Evolutionary conservation across 106 monocot species (phyloP).

Genomic region (Dendrobium officinale): DNA sequence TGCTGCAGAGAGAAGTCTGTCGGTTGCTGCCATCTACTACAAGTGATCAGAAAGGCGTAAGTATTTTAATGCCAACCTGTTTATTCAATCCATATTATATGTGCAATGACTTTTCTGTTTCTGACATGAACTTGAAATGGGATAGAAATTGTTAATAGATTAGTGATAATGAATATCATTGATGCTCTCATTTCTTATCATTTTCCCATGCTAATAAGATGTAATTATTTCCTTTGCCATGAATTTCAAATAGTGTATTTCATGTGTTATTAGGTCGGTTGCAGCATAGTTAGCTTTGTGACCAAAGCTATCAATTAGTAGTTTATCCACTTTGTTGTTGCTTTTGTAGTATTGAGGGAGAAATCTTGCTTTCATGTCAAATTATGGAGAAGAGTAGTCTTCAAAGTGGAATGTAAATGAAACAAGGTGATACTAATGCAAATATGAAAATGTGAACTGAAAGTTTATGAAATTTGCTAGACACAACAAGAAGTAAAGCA

Average conservation of each 20-base stretch:
- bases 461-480: no score
- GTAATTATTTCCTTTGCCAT: background rate
- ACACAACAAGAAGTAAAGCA: no score
- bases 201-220: background rate
- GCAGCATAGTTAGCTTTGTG: background rate
- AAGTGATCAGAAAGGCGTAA: conserved; percentile 84
- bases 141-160: background rate
- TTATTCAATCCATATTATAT: background rate
- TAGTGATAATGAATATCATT: background rate
- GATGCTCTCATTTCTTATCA: background rate
- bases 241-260: background rate
- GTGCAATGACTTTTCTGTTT: background rate
- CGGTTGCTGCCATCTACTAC: conserved; percentile 57
- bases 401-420: no score
- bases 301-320: background rate
- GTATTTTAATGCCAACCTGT: conserved; percentile 12
- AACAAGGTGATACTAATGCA: no score
- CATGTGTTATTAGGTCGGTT: background rate
- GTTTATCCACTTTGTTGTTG: background rate
- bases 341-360: background rate
- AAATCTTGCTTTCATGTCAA: no score
- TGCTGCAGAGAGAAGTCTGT: conserved; percentile 86
- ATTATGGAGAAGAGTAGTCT: no score
- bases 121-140: background rate
- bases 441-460: no score